Evolutionary conservation across 1,284 basidiomycete genomes (phyloP).

Genomic region (Cerioporus squamosus): DNA sequence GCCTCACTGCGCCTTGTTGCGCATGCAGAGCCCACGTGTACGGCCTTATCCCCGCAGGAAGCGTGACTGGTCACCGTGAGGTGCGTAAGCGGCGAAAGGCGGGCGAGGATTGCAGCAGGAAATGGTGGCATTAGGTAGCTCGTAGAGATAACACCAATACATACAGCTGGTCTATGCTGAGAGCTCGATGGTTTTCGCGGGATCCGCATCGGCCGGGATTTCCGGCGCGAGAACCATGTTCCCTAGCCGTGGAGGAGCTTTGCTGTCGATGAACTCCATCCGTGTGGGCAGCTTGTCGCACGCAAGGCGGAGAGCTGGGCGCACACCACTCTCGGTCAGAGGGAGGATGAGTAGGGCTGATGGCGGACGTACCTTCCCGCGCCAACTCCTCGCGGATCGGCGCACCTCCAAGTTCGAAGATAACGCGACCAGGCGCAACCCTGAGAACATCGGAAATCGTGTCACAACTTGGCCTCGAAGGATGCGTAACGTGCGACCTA

Average conservation of each 20-base stretch:
- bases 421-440: conserved; percentile 89
- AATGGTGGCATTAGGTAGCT: neutral
- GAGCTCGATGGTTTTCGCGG: neutral
- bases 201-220: conserved; percentile 9
- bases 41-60: too few species aligned
- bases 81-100: neutral
- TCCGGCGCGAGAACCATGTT: conserved; percentile 59
- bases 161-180: neutral
- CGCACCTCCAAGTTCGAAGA: conserved; percentile 93
- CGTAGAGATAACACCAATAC: neutral
- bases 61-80: too few species aligned
- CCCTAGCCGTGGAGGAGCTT: conserved; percentile 82
- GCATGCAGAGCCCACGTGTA: too few species aligned
- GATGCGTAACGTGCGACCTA: conserved; percentile 40
- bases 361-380: conserved; percentile 74
- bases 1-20: too few species aligned
- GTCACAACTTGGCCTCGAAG: neutral
- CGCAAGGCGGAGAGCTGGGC: conserved; percentile 84
- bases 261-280: conserved; percentile 86
- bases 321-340: neutral
- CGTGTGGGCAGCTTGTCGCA: conserved; percentile 88
- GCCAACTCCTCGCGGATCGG: conserved; percentile 94
- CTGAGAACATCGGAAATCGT: conserved; percentile 43
- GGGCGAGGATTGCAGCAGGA: neutral
- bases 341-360: neutral